Percentiles rank a stretch among this genome's conserved stretches.
phyloP scores from a whole-genome alignment of 805 yeast genomes.

The Schwanniomyces pseudopolymorphus region DNA sequence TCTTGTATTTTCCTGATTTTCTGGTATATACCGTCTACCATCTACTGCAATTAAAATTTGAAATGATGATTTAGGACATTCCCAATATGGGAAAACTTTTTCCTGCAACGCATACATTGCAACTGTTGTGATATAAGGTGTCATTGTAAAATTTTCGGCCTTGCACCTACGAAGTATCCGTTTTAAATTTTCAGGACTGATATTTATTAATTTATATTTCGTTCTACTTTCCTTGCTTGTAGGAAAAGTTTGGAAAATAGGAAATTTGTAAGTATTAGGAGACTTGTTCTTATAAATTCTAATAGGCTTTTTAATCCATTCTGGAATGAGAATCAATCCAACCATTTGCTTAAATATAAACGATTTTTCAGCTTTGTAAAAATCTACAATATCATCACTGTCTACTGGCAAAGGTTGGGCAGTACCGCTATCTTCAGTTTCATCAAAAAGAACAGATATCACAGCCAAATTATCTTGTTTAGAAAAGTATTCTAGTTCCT shows the following conservation, averaged over 20 bases:
- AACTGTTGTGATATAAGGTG: conserved; percentile 17
- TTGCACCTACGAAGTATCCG: conserved; percentile 11
- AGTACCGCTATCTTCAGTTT: conserved; percentile 3
- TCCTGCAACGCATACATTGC: conserved; percentile 16
- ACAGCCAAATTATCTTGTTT: conserved; percentile 4
- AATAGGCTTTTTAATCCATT: background rate
- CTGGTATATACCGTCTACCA: conserved; percentile 12
- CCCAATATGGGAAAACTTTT: conserved; percentile 9
- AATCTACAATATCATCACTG: conserved; percentile 8
- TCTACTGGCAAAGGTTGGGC: background rate
- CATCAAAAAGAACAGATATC: conserved; percentile 6
- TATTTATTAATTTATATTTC: conserved; percentile 10
- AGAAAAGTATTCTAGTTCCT: conserved; percentile 11
- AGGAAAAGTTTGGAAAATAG: conserved; percentile 9
- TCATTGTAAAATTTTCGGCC: conserved; percentile 16
- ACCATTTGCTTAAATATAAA: conserved; percentile 1
- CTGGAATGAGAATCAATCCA: background rate
- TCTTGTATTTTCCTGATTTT: conserved; percentile 5
- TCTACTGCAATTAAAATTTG: conserved; percentile 9
- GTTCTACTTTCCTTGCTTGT: conserved; percentile 5
- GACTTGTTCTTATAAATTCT: background rate
- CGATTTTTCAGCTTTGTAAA: conserved; percentile 7
- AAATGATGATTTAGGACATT: background rate
- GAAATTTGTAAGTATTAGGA: conserved; percentile 9
- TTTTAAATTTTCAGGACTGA: conserved; percentile 9